Evolutionary conservation across 345 rosid species (phyloP), one percentile per base, ranked within the genome.

Genomic region (Psidium friedrichsthalianum): DNA sequence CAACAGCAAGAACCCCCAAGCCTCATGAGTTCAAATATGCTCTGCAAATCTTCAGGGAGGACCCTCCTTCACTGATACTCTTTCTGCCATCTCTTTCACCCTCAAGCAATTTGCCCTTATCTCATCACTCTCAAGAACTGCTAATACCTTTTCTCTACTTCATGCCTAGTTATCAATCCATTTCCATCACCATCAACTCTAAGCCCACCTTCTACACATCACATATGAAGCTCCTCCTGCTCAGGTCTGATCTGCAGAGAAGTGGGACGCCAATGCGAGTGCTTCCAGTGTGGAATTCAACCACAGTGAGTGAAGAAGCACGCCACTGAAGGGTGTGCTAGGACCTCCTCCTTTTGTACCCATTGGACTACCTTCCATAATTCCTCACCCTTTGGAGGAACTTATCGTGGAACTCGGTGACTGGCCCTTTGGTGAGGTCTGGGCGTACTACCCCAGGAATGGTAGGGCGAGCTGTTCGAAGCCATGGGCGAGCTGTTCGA

Each of bases 391-490:
- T 87, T 5, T 86, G 64, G 5, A 2, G 51, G 42, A 89, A 86
- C 40, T 87, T 88, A 0, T 88, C 58, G 1, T 86, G 87, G 55
- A 83, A 84, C 49, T 82, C 40, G 2, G 21, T 55, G 3, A 8
- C 18, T 4, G 21, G 51, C 53, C n/a, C 84, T 86, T 82, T 12
- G 24, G 56, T 74, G 3, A 89, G 24, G 51, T 87, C 69, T 6
- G 90, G 42, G 49, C 88, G 84, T 5, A 90, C 88, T 5, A 87
- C 91, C 91, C 89, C 82, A 92, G 49, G 82, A 90, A 92, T 6
- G 90, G 91, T 9, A 40, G 51, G 20, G 85, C 85, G 3, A 78
- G 9, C 3, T 88, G 74, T 85, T 89, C 91, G 32, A 92, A 90
- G 7, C 90, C 91, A 0, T 78, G 54, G 18, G n/a, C n/a, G n/a